Conservation (phyloP, 345 rosid species). For the Mangifera indica region DNA sequence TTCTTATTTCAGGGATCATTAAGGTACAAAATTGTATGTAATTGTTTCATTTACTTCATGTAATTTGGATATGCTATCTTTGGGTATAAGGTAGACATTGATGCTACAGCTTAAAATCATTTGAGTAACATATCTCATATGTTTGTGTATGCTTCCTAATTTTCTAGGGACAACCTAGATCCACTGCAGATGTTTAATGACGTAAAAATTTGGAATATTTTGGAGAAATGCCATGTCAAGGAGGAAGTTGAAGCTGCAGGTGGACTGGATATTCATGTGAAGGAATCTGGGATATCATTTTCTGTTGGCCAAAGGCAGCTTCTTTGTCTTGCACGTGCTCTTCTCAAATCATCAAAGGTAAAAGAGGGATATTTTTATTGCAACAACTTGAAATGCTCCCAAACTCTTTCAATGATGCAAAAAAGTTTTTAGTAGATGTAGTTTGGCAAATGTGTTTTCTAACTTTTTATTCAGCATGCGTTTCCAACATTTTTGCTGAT, state of each 20-base stretch:
- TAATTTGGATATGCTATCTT: background rate
- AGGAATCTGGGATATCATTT: conserved; percentile 68
- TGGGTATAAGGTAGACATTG: background rate
- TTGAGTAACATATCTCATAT: background rate
- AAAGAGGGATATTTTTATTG: conserved; percentile 2
- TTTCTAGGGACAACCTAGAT: conserved; percentile 78
- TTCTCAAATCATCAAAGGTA: conserved; percentile 85
- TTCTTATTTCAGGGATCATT: conserved; percentile 83
- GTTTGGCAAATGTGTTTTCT: background rate
- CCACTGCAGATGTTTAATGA: conserved; percentile 57
- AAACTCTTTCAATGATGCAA: background rate
- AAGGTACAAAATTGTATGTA: conserved; percentile 38
- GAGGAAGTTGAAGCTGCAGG: conserved; percentile 76
- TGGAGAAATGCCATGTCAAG: conserved; percentile 80
- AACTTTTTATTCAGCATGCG: background rate
- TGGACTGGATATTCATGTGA: conserved; percentile 60
- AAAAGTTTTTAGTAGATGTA: background rate
- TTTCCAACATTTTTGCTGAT: background rate
- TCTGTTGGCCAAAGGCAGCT: conserved; percentile 96
- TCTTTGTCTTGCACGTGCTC: conserved; percentile 85
- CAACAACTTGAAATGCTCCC: background rate
- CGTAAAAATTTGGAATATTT: conserved; percentile 56
- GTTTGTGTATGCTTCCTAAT: background rate
- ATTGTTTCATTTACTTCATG: background rate
- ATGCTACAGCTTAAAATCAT: background rate